Conservation (phyloP, 805 yeast species). For the Wickerhamomyces bovis region DNA sequence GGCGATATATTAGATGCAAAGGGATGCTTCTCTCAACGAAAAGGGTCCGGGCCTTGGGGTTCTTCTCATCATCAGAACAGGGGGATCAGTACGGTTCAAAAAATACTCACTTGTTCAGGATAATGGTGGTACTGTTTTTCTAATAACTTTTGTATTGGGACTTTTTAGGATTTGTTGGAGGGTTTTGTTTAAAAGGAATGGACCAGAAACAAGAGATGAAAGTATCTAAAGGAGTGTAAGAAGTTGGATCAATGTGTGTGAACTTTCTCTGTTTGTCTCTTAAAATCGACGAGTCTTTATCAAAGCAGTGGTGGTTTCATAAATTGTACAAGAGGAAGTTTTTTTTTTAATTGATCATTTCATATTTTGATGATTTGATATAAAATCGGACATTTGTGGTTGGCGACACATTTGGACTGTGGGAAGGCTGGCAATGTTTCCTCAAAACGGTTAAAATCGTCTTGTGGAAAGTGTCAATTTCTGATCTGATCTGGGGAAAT, state of each 20-base stretch:
- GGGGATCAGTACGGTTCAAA: not conserved
- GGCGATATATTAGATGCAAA: not conserved
- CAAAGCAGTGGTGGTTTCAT: not conserved
- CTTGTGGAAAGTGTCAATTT: no score
- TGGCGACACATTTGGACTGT: not conserved
- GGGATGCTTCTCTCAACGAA: not conserved
- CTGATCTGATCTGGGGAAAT: not conserved
- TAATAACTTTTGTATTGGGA: not conserved
- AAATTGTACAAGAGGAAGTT: not conserved
- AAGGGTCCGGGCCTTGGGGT: not conserved
- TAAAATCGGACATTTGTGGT: not conserved
- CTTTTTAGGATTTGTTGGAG: not conserved
- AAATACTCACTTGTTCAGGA: not conserved
- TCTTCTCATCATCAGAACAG: not conserved
- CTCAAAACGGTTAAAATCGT: not conserved
- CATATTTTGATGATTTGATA: not conserved
- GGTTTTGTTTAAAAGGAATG: not conserved
- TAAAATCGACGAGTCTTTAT: conserved; percentile 1
- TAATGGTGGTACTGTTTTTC: not conserved
- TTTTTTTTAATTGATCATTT: not conserved
- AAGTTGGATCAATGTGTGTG: conserved; percentile 23
- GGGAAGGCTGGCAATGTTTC: not conserved
- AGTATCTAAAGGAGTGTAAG: conserved; percentile 28
- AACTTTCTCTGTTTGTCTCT: not conserved
- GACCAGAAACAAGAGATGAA: not conserved